These are phyloP conservation scores for Vicia villosa DNA, from an alignment of 306 rosid genomes.

Conservation along the genomic window DNA sequence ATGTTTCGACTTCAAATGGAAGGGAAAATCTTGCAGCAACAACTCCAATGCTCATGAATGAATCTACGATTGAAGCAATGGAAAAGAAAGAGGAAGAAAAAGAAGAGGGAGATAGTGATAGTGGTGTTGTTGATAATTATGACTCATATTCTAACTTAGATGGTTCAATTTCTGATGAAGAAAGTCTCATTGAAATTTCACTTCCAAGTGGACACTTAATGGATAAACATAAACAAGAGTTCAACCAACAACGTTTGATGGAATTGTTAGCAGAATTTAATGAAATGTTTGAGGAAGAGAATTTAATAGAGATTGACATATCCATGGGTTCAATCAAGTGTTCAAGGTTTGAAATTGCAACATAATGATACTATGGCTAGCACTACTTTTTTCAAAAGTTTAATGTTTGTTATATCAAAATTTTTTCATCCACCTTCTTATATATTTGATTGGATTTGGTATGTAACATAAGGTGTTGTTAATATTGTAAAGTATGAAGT, in stretches of 20 bases:
- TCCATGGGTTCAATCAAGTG: constrained; percentile 94
- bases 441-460: constrained; percentile 47
- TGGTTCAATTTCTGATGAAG: constrained; percentile 94
- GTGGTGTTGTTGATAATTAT: constrained; percentile 8
- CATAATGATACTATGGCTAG: constrained; percentile 34
- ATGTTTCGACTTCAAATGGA: constrained; percentile 24
- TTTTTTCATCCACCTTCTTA: constrained; percentile 33
- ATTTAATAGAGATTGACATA: constrained; percentile 90
- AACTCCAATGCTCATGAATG: constrained; percentile 33
- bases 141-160: constrained; percentile 53
- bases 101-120: not conserved
- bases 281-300: constrained; percentile 84
- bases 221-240: constrained; percentile 37
- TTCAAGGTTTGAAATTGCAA: constrained; percentile 87
- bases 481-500: constrained; percentile 41
- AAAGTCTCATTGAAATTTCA: constrained; percentile 85
- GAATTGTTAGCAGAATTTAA: constrained; percentile 76
- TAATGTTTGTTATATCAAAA: constrained; percentile 26
- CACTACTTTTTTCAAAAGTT: constrained; percentile 8
- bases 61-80: constrained; percentile 19
- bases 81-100: constrained; percentile 39
- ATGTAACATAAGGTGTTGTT: constrained; percentile 10
- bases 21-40: constrained; percentile 33
- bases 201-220: constrained; percentile 70
- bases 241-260: constrained; percentile 46